phyloP scores from a whole-genome alignment of 2,329 filamentous ascomycete genomes.

The Trichoderma pleuroti region DNA sequence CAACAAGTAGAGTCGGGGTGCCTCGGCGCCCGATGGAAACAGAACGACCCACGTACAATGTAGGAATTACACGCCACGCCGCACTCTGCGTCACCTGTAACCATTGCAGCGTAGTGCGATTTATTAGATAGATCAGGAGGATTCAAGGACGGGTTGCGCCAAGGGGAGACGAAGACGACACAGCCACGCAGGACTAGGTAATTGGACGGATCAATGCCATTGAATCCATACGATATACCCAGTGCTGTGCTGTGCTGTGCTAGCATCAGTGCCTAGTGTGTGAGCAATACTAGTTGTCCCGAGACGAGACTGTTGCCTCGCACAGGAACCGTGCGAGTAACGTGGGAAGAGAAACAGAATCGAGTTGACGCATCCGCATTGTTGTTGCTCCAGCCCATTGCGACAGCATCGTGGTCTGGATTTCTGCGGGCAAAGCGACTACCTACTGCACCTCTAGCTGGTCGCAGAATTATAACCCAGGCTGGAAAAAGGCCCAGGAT shows the following conservation, averaged over 20 bases:
- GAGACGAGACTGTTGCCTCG: neutral
- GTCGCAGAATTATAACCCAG: neutral
- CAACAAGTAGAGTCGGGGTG: neutral
- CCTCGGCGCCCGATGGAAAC: neutral
- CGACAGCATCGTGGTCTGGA: neutral
- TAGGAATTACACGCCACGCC: neutral
- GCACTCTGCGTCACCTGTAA: neutral
- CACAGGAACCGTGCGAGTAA: neutral
- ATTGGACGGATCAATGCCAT: neutral
- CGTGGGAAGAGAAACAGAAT: neutral
- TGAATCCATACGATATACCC: neutral
- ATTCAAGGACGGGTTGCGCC: neutral
- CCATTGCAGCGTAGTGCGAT: neutral
- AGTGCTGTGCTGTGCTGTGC: neutral
- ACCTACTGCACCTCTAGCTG: neutral
- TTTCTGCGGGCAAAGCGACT: neutral
- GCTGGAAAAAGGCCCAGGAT: neutral
- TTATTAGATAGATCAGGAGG: neutral
- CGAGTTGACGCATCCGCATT: neutral
- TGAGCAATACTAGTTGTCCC: neutral
- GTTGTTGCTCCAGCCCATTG: neutral
- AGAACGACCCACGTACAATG: neutral
- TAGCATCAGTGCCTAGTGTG: neutral
- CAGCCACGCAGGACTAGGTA: slow-evolving; percentile 6
- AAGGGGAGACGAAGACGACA: neutral